These are phyloP conservation scores for Fragilaria crotonensis DNA, from an alignment of 108 stramenopile genomes.

Conservation along the genomic window DNA sequence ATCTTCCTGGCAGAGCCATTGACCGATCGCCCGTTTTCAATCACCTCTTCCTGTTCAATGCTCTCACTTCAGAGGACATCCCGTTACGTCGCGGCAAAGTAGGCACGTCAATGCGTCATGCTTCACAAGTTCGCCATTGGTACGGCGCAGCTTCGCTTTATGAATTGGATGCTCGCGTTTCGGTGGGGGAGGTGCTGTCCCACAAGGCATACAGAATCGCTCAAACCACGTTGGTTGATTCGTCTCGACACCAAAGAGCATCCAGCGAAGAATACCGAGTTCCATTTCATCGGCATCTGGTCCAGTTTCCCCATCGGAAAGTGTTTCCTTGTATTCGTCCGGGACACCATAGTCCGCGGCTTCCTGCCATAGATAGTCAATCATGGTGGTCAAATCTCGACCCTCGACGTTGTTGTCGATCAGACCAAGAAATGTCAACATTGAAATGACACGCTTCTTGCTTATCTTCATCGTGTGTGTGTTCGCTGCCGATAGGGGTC, in stretches of 20 bases:
- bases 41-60: no score
- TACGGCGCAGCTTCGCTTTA: conserved; percentile 22
- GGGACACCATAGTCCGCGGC: conserved; percentile 14
- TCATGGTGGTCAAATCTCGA: conserved; percentile 18
- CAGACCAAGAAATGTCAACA: conserved; percentile 34
- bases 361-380: conserved; percentile 43
- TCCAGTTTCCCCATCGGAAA: conserved; percentile 4
- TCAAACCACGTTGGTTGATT: conserved; percentile 53
- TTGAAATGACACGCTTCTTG: conserved; percentile 46
- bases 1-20: no score
- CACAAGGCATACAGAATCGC: conserved; percentile 66
- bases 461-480: conserved; percentile 60
- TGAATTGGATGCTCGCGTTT: conserved; percentile 30
- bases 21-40: no score
- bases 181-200: not conserved
- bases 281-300: conserved; percentile 40
- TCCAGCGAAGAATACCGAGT: conserved; percentile 67
- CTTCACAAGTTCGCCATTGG: conserved; percentile 59
- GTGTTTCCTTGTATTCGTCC: conserved; percentile 1
- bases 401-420: conserved; percentile 15
- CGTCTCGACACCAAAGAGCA: conserved; percentile 59
- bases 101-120: conserved; percentile 62
- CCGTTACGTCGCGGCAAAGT: conserved; percentile 44
- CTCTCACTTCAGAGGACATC: conserved; percentile 17
- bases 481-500: conserved; percentile 34